Conservation (phyloP, 768 basidiomycete species). For the Lepiota venenata region DNA sequence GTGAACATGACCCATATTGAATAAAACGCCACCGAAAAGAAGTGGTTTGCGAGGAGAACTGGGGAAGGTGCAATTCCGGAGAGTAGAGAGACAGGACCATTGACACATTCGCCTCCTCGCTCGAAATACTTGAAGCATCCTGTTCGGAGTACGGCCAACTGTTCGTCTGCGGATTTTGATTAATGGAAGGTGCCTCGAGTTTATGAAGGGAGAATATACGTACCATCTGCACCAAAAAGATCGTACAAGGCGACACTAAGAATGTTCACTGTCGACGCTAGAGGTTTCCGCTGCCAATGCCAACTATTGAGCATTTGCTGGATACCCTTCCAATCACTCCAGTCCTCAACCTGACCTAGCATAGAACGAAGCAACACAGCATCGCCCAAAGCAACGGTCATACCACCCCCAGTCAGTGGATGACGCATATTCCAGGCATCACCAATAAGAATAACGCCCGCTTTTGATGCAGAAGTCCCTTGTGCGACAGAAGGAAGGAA, state of each 20-base stretch:
- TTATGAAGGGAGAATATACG: slow-evolving; percentile 23
- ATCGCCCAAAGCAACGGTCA: slow-evolving; percentile 94
- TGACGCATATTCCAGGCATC: slow-evolving; percentile 99
- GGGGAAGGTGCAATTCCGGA: slow-evolving; percentile 86
- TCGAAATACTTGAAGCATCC: slow-evolving; percentile 99
- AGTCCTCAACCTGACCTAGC: slow-evolving; percentile 42
- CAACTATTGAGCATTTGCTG: slow-evolving; percentile 57
- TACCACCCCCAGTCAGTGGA: slow-evolving; percentile 95
- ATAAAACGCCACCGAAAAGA: slow-evolving; percentile 95
- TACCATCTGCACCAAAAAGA: slow-evolving; percentile 91
- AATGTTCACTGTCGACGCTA: slow-evolving; percentile 87
- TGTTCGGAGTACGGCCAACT: slow-evolving; percentile 58
- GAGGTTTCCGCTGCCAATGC: slow-evolving; percentile 85
- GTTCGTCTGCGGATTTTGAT: slow-evolving; percentile 46
- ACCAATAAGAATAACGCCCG: slow-evolving; percentile 82
- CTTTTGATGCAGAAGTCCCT: slow-evolving; percentile 42
- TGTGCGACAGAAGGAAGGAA: slow-evolving; percentile 84
- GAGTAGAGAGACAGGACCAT: slow-evolving; percentile 87
- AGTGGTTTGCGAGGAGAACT: slow-evolving; percentile 78
- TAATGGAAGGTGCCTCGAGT: neutral
- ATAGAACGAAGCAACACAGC: slow-evolving; percentile 69
- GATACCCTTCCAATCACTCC: slow-evolving; percentile 50
- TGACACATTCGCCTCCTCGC: slow-evolving; percentile 82
- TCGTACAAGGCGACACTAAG: slow-evolving; percentile 92
- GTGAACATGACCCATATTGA: slow-evolving; percentile 90